Evolutionary conservation across 257 asterid species (phyloP), one percentile per base, ranked within the genome.

Genomic region (Ballota nigra): DNA sequence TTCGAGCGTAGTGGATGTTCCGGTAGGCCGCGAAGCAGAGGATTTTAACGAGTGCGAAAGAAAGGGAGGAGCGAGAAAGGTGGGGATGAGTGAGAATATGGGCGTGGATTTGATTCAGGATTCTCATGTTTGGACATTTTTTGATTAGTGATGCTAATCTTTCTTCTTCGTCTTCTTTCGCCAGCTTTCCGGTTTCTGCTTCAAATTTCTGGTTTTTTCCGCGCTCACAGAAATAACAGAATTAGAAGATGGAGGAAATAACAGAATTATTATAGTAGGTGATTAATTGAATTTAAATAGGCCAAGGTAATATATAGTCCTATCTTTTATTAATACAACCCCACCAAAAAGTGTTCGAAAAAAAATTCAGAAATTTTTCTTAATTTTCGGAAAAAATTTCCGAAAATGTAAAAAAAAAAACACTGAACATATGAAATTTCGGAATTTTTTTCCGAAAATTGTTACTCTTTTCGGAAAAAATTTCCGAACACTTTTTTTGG

Each of bases 121-220:
- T 75, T 81, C 87, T 80, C 86, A 83, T 76, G 79, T 79, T 79
- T 43, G 95, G 90, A 63, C 96, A 89, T 89, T 75, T 86, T 78
- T 74, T 69, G 59, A 87, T 77, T 29, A 89, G 75, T 22, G 85
- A 81, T 8, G 78, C 85, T 53, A 86, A 64, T 67, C 80, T 76
- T 57, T 80, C 83, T 77, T 88, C 95, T 73, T 74, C n/a, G n/a
- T n/a, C 85, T 62, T 79, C 84, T 72, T 80, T 84, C 28, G 83
- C 89, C 86, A 84, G 84, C 80, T 68, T 72, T 78, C 11, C 16
- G 24, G 4, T 53, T 71, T 45, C 77, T 60, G 18, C 62, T 69
- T 56, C 59, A 28, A 53, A 70, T 3, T 23, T 18, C 16, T 5
- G 26, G 23, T 15, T 16, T 3, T n/a, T 40, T 15, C 40, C 15